Evolutionary conservation across 1,139 yeast genomes (phyloP), one percentile per base, ranked within the genome.

Genomic region (Lodderomyces pseudojiufengensis): DNA sequence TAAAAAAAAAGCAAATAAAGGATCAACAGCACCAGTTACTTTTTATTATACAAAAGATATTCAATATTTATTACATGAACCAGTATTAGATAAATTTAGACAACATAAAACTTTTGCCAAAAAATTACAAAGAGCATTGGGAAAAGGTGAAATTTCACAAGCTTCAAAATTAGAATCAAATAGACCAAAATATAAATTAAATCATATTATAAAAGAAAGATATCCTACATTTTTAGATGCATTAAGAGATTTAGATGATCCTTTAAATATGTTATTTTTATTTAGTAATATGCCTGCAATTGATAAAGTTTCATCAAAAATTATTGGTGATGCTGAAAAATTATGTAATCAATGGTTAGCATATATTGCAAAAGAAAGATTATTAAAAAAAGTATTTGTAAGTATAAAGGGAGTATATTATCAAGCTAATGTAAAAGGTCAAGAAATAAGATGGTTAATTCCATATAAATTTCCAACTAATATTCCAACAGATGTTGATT

Each of bases 381-480:
- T 82, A 21, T 67, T 92, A 48, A 80, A 82, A 50, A 92, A 92
- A 59, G 96, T 90, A 8, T 92, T 92, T 64, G 97, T 92, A 25
- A 85, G 96, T 37, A 92, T 92, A 57, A 92, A 94, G 63, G 99
- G 99, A 65, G 95, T 90, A 16, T 92, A 92, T 63, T 94, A 92
- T 58, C 90, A 90, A 60, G 97, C 97, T 27, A 77, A 61, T 44
- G 80, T 92, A 32, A 80, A 76, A 58, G 98, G 98, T 43, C 96
- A 90, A 61, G 95, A 86, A 49, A 73, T 92, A 35, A 78, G 94
- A 66, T 92, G 98, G 98, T 76, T 92, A 45, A 95, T 87, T 33
- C 99, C 99, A 20, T 92, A 83, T 74, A 90, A 88, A 61, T 92
- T 90, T 68, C 96, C 98, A 15, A 95, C 92, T 58, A 84, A 85